Evolutionary conservation across 139 green algal genomes (phyloP).

Genomic region (Picochlorum sp.): DNA sequence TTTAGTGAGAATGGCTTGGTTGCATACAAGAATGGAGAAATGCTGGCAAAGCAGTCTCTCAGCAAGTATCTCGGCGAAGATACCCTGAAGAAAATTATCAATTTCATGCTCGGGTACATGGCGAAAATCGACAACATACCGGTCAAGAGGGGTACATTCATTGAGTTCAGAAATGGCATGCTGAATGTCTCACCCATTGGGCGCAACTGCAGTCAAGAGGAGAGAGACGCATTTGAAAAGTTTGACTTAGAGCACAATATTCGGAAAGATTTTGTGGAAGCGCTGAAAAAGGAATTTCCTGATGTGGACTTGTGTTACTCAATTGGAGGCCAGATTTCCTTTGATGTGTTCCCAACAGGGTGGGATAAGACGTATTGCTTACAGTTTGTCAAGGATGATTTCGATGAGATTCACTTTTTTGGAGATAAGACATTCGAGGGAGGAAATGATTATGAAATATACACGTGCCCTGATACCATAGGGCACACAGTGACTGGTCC

Average conservation of each 20-base stretch:
- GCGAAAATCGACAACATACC: conserved; percentile 90
- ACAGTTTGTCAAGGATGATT: conserved; percentile 83
- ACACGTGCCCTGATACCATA: conserved; percentile 64
- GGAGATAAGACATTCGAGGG: conserved; percentile 98
- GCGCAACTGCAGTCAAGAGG: conserved; percentile 93
- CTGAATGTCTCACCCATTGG: conserved; percentile 96
- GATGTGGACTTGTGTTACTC: conserved; percentile 84
- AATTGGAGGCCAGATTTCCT: conserved; percentile 97
- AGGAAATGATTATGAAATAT: conserved; percentile 99
- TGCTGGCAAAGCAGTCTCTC: conserved; percentile 51
- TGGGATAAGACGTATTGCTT: conserved; percentile 99
- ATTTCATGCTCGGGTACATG: conserved; percentile 80
- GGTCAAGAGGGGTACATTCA: conserved; percentile 96
- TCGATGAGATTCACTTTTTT: conserved; percentile 98
- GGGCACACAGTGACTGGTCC: conserved; percentile 89
- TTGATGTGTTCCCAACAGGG: conserved; percentile 92
- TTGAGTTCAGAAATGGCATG: conserved; percentile 99
- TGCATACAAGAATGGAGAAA: conserved; percentile 75
- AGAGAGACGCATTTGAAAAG: conserved; percentile 91
- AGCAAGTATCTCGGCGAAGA: conserved; percentile 65
- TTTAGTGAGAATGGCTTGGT: conserved; percentile 98
- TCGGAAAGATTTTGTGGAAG: conserved; percentile 76
- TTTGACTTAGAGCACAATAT: conserved; percentile 70
- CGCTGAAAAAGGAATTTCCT: conserved; percentile 79
- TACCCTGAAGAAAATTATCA: conserved; percentile 83